Evolutionary conservation across 2,329 filamentous ascomycete species (phyloP).

Genomic region (Cytospora piceicola): DNA sequence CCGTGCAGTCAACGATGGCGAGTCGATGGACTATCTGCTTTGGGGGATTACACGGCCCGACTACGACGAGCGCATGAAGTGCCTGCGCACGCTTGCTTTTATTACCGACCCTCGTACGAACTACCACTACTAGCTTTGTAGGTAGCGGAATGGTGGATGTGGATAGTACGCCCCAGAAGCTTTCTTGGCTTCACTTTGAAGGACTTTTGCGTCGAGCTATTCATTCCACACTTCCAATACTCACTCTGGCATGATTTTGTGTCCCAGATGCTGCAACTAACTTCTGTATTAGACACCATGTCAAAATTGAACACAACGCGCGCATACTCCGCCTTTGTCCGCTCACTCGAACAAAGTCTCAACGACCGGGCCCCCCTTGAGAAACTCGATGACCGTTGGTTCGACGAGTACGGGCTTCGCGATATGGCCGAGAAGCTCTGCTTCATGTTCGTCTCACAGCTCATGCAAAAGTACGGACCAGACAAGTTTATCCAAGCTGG

Average conservation of each 20-base stretch:
- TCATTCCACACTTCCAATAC: conserved; percentile 5
- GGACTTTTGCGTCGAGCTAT: conserved; percentile 5
- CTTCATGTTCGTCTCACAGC: conserved; percentile 59
- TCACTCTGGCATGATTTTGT: neutral
- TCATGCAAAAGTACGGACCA: conserved; percentile 63
- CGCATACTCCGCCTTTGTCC: conserved; percentile 61
- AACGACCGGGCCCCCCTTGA: conserved; percentile 53
- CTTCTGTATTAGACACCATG: conserved; percentile 43
- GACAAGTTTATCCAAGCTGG: conserved; percentile 63
- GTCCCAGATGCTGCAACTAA: neutral
- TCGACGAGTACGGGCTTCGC: conserved; percentile 66
- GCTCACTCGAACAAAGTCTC: conserved; percentile 61
- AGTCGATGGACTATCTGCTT: conserved; percentile 55
- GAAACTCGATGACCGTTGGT: conserved; percentile 57
- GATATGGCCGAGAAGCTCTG: conserved; percentile 65
- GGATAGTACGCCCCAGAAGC: conserved; percentile 39
- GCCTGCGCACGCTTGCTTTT: conserved; percentile 59
- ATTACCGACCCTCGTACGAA: conserved; percentile 54
- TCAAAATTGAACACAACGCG: conserved; percentile 53
- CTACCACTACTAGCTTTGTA: conserved; percentile 34
- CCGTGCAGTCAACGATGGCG: conserved; percentile 61
- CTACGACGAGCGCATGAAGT: conserved; percentile 62
- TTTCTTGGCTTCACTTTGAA: conserved; percentile 34
- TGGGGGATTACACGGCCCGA: conserved; percentile 62
- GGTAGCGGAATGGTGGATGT: conserved; percentile 31